A percentile compares a stretch with the other conserved stretches of the same genome.
phyloP scores from a whole-genome alignment of 495 filamentous ascomycete species.

The Apodospora peruviana region DNA sequence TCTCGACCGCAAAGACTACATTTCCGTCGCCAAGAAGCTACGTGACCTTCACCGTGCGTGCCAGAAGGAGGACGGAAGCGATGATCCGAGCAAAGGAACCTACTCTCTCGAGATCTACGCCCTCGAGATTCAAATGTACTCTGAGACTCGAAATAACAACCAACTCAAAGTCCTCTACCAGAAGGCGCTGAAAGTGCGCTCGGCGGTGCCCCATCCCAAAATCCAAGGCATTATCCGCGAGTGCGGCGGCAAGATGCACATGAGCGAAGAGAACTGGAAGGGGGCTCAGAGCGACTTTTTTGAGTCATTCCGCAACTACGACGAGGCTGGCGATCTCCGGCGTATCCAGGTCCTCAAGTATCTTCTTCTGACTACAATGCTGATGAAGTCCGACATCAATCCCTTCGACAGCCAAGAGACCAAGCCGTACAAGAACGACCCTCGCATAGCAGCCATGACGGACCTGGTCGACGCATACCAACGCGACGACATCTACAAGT shows the following conservation, averaged over 20 bases:
- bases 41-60: slow-evolving; percentile 86
- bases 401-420: slow-evolving; percentile 98
- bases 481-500: slow-evolving; percentile 86
- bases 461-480: slow-evolving; percentile 96
- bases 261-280: slow-evolving; percentile 99
- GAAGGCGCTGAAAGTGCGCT: slow-evolving; percentile 80
- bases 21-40: slow-evolving; percentile 73
- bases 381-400: slow-evolving; percentile 99
- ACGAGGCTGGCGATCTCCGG: slow-evolving; percentile 92
- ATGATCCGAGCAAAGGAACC: slow-evolving; percentile 94
- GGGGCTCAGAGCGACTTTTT: slow-evolving; percentile 96
- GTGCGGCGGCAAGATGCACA: slow-evolving; percentile 99
- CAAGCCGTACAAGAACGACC: slow-evolving; percentile 97
- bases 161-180: slow-evolving; percentile 90
- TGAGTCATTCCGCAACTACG: slow-evolving; percentile 97
- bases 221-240: slow-evolving; percentile 99
- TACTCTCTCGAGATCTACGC: slow-evolving; percentile 95
- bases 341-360: slow-evolving; percentile 98
- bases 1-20: slow-evolving; percentile 86
- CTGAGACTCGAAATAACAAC: slow-evolving; percentile 95
- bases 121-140: slow-evolving; percentile 97
- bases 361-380: slow-evolving; percentile 91
- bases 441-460: slow-evolving; percentile 93
- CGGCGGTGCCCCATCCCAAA: slow-evolving; percentile 94
- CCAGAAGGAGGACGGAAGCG: slow-evolving; percentile 79